Conservation (phyloP, 225 moss, liverwort and hornwort genomes). For the Sphagnum contortum region DNA sequence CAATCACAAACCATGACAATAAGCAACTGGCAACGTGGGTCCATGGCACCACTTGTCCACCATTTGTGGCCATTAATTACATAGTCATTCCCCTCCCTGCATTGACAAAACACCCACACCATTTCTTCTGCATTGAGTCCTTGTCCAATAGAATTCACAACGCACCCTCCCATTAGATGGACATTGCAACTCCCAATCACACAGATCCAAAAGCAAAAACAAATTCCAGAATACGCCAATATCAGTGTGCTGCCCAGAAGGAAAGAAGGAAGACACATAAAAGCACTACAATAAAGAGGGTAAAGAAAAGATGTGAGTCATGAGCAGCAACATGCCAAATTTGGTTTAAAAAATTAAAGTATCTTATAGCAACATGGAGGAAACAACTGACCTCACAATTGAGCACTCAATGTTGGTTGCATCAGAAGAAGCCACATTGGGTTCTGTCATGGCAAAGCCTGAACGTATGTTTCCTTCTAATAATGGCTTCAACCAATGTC, state of each 20-base stretch:
- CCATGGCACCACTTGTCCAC: constrained; percentile 99
- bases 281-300: no score
- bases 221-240: no score
- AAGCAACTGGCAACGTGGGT: constrained; percentile 92
- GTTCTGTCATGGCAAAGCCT: constrained; percentile 99
- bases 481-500: constrained; percentile 80
- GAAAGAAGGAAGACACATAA: no score
- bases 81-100: constrained; percentile 70
- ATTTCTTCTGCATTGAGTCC: neutral
- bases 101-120: constrained; percentile 3
- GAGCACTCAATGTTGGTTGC: constrained; percentile 97
- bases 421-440: constrained; percentile 94
- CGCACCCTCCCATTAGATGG: no score
- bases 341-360: no score
- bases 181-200: no score
- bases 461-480: constrained; percentile 94
- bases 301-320: no score
- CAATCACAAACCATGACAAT: constrained; percentile 78
- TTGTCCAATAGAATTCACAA: no score
- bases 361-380: neutral
- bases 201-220: no score
- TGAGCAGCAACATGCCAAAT: no score
- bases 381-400: constrained; percentile 50
- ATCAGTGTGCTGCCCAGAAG: no score
- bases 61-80: constrained; percentile 95